Conservation (phyloP, 257 asterid species). For the Solanum rostratum region DNA sequence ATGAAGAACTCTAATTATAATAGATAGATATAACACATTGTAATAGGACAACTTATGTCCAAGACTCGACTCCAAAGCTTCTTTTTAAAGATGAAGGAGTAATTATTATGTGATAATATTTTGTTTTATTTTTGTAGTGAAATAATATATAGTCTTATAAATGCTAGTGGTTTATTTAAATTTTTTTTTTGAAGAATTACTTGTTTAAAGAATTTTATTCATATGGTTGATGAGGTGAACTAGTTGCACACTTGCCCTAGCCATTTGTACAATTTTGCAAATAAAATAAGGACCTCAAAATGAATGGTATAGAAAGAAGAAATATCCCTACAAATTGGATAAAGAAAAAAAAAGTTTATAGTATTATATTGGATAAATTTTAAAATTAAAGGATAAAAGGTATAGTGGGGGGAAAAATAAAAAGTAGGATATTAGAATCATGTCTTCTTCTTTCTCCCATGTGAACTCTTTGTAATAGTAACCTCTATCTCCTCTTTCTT, state of each 20-base stretch:
- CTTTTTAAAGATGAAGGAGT: too few species aligned
- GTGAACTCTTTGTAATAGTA: constrained; percentile 36
- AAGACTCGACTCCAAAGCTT: too few species aligned
- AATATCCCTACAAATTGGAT: neutral
- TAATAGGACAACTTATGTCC: too few species aligned
- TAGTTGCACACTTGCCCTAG: neutral
- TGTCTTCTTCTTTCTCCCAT: constrained; percentile 30
- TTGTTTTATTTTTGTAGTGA: too few species aligned
- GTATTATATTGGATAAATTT: neutral
- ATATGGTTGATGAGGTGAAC: too few species aligned
- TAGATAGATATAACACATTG: too few species aligned
- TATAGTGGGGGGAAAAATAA: neutral
- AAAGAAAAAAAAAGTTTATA: neutral
- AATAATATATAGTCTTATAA: too few species aligned
- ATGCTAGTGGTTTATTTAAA: too few species aligned
- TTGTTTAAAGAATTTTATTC: neutral
- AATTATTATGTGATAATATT: too few species aligned
- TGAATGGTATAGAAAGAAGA: neutral
- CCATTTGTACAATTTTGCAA: neutral
- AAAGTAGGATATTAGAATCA: constrained; percentile 23
- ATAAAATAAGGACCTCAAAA: neutral
- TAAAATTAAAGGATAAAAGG: neutral
- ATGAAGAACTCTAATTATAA: too few species aligned
- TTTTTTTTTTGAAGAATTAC: too few species aligned
- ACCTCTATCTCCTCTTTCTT: constrained; percentile 27